Conservation (phyloP, 192 early-diverging fungal species). For the Coemansia pectinata region DNA sequence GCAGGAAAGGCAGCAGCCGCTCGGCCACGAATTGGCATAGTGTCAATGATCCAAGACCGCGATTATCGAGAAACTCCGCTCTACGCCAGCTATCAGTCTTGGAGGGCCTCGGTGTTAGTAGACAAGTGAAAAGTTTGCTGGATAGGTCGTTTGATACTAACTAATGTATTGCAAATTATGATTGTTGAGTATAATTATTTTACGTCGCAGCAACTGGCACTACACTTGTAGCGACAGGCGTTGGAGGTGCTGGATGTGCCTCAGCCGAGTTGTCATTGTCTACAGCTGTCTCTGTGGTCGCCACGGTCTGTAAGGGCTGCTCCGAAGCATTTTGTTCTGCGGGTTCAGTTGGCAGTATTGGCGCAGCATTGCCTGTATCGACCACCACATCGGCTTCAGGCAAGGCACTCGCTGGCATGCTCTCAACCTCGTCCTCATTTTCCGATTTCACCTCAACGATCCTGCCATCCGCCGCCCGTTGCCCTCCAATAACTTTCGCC, state of each 20-base stretch:
- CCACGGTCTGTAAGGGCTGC: neutral
- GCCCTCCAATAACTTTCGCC: neutral
- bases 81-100: constrained; percentile 35
- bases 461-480: neutral
- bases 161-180: constrained; percentile 4
- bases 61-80: constrained; percentile 31
- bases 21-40: constrained; percentile 45
- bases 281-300: neutral
- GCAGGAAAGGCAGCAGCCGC: neutral
- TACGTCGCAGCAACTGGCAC: neutral
- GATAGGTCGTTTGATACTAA: neutral
- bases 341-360: neutral
- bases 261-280: neutral
- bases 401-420: neutral
- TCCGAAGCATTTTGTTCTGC: neutral
- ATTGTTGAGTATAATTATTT: neutral
- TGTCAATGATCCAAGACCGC: constrained; percentile 47
- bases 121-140: neutral
- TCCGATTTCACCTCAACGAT: neutral
- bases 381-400: neutral
- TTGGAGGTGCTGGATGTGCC: neutral
- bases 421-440: neutral
- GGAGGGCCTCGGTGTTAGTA: constrained; percentile 17
- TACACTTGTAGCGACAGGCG: neutral
- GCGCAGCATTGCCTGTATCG: neutral